Evolutionary conservation across 257 asterid genomes (phyloP), one percentile per base, ranked within the genome.

Genomic region (Rauvolfia tetraphylla): DNA sequence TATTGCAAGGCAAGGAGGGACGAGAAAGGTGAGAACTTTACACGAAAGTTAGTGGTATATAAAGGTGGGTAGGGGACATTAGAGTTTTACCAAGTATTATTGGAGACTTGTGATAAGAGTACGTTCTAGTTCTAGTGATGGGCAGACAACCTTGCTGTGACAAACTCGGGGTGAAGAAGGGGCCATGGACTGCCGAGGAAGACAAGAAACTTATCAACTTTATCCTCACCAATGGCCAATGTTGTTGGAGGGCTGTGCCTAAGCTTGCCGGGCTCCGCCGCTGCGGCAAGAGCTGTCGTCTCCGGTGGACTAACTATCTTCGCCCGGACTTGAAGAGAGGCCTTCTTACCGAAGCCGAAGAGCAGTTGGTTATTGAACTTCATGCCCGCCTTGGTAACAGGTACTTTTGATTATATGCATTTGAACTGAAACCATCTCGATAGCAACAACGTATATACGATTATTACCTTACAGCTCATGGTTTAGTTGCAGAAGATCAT

Each of bases 131-230:
- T n/a, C 34, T 34, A 65, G 77, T 25, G 33, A 92, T 94, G 98
- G 97, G 98, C 4, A 84, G 98, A 78, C 98, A 94, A 68, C 98
- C 97, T 76, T 94, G 98, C 53, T 94, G 98, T 80, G 98, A 94
- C 87, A 94, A 94, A 81, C 95, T 91, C 0, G 97, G 96, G 46
- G 98, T 94, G 75, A 94, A 94, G 87, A 94, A 94, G 80, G 98
- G 98, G 62, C 98, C 98, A 48, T 94, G 98, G 98, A 94, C 96
- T 51, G 93, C 95, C 23, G 98, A 94, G 80, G 98, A 94, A 83
- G 98, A 94, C 83, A 92, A 86, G 87, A 94, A 94, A 36, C 92
- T 94, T 59, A 90, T 94, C 27, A 89, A 82, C 56, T 94, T 94
- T 49, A 92, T 94, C 33, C 89, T 94, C 54, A 87, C 93, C 2